Percentiles rank a stretch among this genome's conserved stretches.
Conservation (phyloP, 2,329 filamentous ascomycete genomes). For the Arthroderma sp. region DNA sequence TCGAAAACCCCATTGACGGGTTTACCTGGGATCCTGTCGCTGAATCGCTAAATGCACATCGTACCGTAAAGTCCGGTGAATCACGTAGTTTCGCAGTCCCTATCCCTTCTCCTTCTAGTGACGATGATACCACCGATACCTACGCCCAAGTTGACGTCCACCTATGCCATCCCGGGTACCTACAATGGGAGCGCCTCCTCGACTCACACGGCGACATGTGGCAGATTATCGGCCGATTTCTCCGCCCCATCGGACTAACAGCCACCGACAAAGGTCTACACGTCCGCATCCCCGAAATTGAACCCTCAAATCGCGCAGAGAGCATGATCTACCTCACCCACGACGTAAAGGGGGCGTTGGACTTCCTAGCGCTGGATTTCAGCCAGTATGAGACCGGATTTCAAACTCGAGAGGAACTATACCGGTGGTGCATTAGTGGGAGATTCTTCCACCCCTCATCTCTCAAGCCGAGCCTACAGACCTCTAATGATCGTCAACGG, state of each 20-base stretch:
- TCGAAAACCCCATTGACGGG: neutral
- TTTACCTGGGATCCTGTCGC: constrained; percentile 1
- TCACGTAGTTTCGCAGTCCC: constrained; percentile 2
- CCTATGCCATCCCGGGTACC: constrained; percentile 1
- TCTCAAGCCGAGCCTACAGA: neutral
- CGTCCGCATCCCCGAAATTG: constrained; percentile 1
- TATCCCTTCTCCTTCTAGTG: neutral
- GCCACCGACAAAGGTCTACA: constrained; percentile 4
- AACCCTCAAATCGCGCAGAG: neutral
- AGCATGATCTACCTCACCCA: constrained; percentile 4
- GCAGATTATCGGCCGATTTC: constrained; percentile 3
- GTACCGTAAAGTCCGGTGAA: neutral
- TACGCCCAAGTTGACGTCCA: constrained; percentile 5
- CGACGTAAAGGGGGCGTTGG: neutral
- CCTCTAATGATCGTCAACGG: constrained; percentile 2
- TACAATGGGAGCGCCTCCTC: constrained; percentile 3
- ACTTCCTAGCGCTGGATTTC: constrained; percentile 3
- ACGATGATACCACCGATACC: neutral
- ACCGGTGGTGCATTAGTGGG: constrained; percentile 1
- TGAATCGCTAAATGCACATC: neutral
- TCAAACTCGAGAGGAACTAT: constrained; percentile 1
- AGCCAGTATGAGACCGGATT: constrained; percentile 1
- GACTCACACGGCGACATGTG: constrained; percentile 3
- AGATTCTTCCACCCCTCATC: neutral
- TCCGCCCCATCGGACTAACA: constrained; percentile 2